phyloP scores from a whole-genome alignment of 23 red algal species.

The Gracilaria domingensis region DNA sequence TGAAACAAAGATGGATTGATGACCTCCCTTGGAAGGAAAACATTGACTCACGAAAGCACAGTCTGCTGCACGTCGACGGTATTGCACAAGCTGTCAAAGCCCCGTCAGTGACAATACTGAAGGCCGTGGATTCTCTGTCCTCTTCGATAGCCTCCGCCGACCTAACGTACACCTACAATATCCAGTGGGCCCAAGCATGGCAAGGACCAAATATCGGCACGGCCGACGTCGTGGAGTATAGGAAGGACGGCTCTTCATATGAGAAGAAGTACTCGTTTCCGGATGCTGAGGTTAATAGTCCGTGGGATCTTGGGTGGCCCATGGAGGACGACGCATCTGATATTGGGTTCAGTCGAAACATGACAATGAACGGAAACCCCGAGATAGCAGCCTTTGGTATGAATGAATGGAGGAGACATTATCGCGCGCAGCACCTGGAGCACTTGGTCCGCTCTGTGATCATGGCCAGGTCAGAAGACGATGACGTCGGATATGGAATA shows the following conservation, averaged over 20 bases:
- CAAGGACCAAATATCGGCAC: slow-evolving; percentile 19
- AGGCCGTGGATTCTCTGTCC: slow-evolving; percentile 3
- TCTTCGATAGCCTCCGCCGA: slow-evolving; percentile 36
- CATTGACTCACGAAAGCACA: slow-evolving; percentile 48
- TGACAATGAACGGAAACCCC: slow-evolving; percentile 47
- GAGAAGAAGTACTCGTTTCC: slow-evolving; percentile 25
- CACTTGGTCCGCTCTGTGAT: slow-evolving; percentile 51
- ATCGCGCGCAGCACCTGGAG: slow-evolving; percentile 30
- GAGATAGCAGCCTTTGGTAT: slow-evolving; percentile 42
- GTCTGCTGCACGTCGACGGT: slow-evolving; percentile 62
- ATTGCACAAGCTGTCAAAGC: slow-evolving; percentile 56
- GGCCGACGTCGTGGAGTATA: slow-evolving; percentile 19
- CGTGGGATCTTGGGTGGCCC: slow-evolving; percentile 67
- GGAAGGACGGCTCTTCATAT: neutral
- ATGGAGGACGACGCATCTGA: slow-evolving; percentile 67
- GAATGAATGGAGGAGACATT: slow-evolving; percentile 54
- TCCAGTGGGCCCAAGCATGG: slow-evolving; percentile 66
- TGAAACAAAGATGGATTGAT: slow-evolving; percentile 58
- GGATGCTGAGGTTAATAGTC: slow-evolving; percentile 33
- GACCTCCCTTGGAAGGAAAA: slow-evolving; percentile 56
- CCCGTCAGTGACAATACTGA: slow-evolving; percentile 50
- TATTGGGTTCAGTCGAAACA: slow-evolving; percentile 46
- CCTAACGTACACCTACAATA: slow-evolving; percentile 52
- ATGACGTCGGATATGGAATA: slow-evolving; percentile 51
- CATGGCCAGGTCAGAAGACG: slow-evolving; percentile 30